A percentile compares a stretch with the other conserved stretches of the same genome.
These are phyloP conservation scores for Pseudozyma pruni DNA, from an alignment of 1,284 basidiomycete genomes.

Conservation along the genomic window DNA sequence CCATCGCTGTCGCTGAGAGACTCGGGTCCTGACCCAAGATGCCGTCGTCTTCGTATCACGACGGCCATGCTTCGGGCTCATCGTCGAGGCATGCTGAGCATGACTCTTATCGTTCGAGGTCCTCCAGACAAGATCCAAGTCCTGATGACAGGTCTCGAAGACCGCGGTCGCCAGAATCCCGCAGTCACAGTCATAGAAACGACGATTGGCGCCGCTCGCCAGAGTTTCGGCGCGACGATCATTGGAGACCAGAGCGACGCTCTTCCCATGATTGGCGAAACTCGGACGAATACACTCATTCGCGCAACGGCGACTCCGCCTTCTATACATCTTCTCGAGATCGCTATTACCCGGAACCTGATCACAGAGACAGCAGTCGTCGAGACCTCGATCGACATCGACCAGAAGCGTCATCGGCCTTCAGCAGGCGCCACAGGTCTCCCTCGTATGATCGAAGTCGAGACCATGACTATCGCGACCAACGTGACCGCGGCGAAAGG, in stretches of 20 bases:
- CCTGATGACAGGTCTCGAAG: not conserved
- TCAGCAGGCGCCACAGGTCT: too few relatives aligned
- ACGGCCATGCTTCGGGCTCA: constrained; percentile 19
- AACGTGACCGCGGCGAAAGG: not conserved
- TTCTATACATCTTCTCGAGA: constrained; percentile 4
- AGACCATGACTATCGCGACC: too few relatives aligned
- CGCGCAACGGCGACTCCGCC: not conserved
- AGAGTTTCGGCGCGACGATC: constrained; percentile 4
- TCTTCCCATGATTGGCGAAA: constrained; percentile 2
- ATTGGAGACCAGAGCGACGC: constrained; percentile 2
- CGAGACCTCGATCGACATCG: not conserved
- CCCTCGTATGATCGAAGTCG: too few relatives aligned
- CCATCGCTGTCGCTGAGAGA: not conserved
- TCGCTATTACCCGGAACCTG: not conserved
- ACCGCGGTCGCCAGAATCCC: constrained; percentile 8
- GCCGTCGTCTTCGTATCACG: constrained; percentile 17
- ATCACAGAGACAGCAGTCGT: not conserved
- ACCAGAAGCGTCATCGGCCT: not conserved
- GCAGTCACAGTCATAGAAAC: constrained; percentile 5
- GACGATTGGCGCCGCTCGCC: not conserved
- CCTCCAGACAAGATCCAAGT: constrained; percentile 7
- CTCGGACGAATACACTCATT: constrained; percentile 4
- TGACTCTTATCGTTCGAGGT: constrained; percentile 7
- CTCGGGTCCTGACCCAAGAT: constrained; percentile 3
- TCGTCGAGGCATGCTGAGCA: constrained; percentile 21